phyloP scores from a whole-genome alignment of 192 early-diverging fungal species.

The Podila verticillata region DNA sequence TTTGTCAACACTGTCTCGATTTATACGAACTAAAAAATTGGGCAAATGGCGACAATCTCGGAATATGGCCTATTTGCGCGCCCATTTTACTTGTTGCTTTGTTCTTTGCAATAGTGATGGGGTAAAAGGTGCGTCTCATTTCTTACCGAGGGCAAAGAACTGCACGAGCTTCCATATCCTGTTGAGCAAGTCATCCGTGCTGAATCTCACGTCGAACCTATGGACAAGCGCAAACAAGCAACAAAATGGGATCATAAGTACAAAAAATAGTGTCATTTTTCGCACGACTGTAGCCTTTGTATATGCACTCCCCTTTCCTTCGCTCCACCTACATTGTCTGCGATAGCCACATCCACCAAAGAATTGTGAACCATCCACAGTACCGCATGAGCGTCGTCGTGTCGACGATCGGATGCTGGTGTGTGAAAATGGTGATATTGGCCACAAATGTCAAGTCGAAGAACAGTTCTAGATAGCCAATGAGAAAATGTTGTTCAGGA shows the following conservation, averaged over 20 bases:
- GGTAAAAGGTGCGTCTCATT: not conserved
- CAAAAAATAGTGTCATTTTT: too few species aligned
- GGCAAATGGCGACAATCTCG: too few species aligned
- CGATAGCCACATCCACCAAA: conserved; percentile 60
- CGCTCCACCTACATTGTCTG: conserved; percentile 48
- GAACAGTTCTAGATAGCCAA: conserved; percentile 61
- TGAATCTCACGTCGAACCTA: conserved; percentile 46
- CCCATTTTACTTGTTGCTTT: too few species aligned
- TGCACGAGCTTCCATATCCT: conserved; percentile 46
- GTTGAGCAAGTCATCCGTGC: conserved; percentile 39
- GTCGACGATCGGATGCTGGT: conserved; percentile 54
- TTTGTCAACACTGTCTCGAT: not conserved
- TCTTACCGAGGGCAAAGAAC: conserved; percentile 31
- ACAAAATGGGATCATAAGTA: not conserved
- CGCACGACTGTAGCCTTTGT: not conserved
- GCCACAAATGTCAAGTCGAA: conserved; percentile 62
- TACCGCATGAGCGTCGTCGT: conserved; percentile 47
- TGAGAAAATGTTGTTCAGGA: too few species aligned
- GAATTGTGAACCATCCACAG: conserved; percentile 54
- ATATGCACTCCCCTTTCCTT: not conserved
- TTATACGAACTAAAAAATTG: too few species aligned
- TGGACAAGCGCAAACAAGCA: not conserved
- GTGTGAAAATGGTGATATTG: conserved; percentile 58
- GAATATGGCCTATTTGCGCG: not conserved
- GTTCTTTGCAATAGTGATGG: too few species aligned